Percentiles rank a stretch among this genome's conserved stretches.
Evolutionary conservation across 768 basidiomycete genomes (phyloP).

Genomic region (Clavulina sp.): DNA sequence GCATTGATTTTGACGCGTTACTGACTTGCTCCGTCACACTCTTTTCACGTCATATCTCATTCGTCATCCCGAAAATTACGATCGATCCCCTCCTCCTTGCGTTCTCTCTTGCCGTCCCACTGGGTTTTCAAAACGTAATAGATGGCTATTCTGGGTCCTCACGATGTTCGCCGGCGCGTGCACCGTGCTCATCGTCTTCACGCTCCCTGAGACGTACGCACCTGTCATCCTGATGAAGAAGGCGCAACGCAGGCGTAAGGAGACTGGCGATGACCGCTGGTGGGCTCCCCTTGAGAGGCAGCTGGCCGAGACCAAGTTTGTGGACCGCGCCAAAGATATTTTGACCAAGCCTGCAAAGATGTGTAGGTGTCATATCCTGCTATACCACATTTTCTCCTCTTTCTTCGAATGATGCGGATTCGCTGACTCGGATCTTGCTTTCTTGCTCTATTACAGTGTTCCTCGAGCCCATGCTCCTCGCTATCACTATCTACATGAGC

Average conservation of each 20-base stretch:
- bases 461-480: constrained; percentile 16
- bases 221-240: constrained; percentile 8
- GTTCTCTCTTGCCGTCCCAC: too few relatives aligned
- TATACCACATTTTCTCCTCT: too few relatives aligned
- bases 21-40: too few relatives aligned
- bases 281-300: not conserved
- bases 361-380: too few relatives aligned
- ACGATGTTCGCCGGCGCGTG: constrained; percentile 12
- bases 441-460: too few relatives aligned
- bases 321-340: not conserved
- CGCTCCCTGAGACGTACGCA: constrained; percentile 14
- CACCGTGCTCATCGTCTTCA: constrained; percentile 4
- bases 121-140: too few relatives aligned
- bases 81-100: too few relatives aligned
- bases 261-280: constrained; percentile 15
- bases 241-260: constrained; percentile 13
- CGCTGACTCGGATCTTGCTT: too few relatives aligned
- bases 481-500: constrained; percentile 13
- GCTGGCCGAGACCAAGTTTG: not conserved
- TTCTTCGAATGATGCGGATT: too few relatives aligned
- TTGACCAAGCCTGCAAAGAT: constrained; percentile 3
- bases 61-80: too few relatives aligned
- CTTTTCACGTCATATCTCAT: too few relatives aligned
- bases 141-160: constrained; percentile 15
- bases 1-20: too few relatives aligned